These are phyloP conservation scores for Paecilomyces sp. DNA, from an alignment of 2,329 filamentous ascomycete species.

Conservation along the genomic window DNA sequence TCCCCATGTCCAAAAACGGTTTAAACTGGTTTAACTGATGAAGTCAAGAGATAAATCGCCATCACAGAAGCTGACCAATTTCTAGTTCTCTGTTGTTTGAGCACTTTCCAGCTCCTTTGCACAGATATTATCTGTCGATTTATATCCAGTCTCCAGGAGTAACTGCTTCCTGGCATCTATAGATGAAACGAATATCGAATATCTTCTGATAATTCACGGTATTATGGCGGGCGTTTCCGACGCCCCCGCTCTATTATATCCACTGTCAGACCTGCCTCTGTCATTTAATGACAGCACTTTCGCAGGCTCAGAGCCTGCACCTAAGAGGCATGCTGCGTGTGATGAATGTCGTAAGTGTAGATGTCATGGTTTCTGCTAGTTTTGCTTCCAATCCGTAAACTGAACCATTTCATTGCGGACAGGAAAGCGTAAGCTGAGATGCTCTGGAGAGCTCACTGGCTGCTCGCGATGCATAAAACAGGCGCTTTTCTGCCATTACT, in stretches of 20 bases:
- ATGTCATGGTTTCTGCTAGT: conserved; percentile 7
- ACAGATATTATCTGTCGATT: neutral
- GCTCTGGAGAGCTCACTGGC: conserved; percentile 37
- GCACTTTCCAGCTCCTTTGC: neutral
- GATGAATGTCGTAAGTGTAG: conserved; percentile 41
- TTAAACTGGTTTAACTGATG: neutral
- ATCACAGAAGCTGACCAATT: neutral
- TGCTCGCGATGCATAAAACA: conserved; percentile 38
- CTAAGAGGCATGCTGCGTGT: conserved; percentile 41
- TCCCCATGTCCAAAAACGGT: neutral
- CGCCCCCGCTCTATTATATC: neutral
- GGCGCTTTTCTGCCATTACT: conserved; percentile 37
- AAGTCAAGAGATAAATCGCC: neutral
- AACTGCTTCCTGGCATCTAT: neutral
- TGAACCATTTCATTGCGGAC: conserved; percentile 9
- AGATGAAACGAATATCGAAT: neutral
- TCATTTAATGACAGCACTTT: neutral
- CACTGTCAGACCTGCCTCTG: conserved; percentile 3
- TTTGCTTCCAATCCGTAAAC: conserved; percentile 4
- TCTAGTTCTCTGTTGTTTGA: neutral
- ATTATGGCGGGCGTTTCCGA: neutral
- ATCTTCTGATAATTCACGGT: neutral
- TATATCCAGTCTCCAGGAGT: neutral
- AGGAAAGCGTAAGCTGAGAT: conserved; percentile 44
- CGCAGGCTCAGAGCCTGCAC: conserved; percentile 11